phyloP scores from a whole-genome alignment of 495 filamentous ascomycete genomes.

The Sporormia fimetaria region DNA sequence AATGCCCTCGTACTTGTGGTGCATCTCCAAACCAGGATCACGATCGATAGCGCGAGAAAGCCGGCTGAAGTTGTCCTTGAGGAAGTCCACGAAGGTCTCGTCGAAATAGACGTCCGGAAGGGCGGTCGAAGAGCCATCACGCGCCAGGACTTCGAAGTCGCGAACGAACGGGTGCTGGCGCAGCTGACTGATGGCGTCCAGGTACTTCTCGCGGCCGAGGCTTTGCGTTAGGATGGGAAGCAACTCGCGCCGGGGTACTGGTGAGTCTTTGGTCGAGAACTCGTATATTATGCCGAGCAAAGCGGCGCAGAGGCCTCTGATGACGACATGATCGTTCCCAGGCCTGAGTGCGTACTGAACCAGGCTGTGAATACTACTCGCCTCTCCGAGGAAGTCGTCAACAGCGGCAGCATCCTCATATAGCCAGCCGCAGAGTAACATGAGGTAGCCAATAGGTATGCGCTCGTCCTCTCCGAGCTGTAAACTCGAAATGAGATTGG shows the following conservation, averaged over 20 bases:
- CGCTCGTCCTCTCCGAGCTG: slow-evolving; percentile 69
- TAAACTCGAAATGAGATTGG: slow-evolving; percentile 65
- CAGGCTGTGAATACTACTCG: slow-evolving; percentile 79
- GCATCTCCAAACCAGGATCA: slow-evolving; percentile 73
- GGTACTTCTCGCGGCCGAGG: slow-evolving; percentile 78
- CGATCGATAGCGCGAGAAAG: slow-evolving; percentile 79
- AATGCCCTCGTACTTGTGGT: slow-evolving; percentile 35
- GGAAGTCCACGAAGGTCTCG: slow-evolving; percentile 76
- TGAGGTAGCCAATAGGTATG: slow-evolving; percentile 74
- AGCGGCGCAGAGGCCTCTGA: slow-evolving; percentile 72
- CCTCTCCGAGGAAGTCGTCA: slow-evolving; percentile 89
- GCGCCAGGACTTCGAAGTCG: slow-evolving; percentile 80
- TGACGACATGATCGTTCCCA: slow-evolving; percentile 45
- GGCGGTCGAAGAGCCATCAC: slow-evolving; percentile 47
- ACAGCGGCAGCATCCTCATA: slow-evolving; percentile 87
- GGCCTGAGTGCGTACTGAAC: slow-evolving; percentile 61
- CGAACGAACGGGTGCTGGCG: slow-evolving; percentile 72
- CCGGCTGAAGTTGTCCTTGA: slow-evolving; percentile 90
- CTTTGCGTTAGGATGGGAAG: slow-evolving; percentile 68
- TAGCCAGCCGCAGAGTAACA: slow-evolving; percentile 85
- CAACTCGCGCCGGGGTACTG: slow-evolving; percentile 70
- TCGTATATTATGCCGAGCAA: slow-evolving; percentile 87
- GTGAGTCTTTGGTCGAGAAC: slow-evolving; percentile 94
- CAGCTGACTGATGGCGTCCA: slow-evolving; percentile 70
- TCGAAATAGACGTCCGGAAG: slow-evolving; percentile 83